Conservation (phyloP, 345 rosid genomes). For the Salix udensis region DNA sequence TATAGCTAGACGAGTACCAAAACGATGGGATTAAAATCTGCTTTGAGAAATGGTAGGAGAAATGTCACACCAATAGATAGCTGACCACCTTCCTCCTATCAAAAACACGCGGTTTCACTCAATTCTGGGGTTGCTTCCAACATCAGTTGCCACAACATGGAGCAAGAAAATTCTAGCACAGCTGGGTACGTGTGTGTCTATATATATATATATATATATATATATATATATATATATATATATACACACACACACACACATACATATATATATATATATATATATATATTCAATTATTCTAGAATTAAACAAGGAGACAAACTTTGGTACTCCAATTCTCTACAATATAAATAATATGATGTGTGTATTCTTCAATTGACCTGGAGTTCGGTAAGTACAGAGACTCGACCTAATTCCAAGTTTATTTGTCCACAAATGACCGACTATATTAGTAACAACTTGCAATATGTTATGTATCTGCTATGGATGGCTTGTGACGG, state of each 20-base stretch:
- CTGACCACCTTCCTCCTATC: slow-evolving; percentile 11
- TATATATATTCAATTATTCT: background rate
- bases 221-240: background rate
- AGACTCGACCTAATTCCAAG: background rate
- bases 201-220: background rate
- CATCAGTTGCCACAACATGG: background rate
- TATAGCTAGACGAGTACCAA: background rate
- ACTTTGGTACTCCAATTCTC: background rate
- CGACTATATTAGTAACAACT: background rate
- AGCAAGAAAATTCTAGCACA: background rate
- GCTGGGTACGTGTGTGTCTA: background rate
- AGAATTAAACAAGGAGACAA: background rate
- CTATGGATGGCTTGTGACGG: background rate
- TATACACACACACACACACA: too few relatives aligned
- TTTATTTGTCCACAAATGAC: background rate
- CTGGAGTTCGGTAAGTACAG: background rate
- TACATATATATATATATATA: background rate
- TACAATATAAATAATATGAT: too few relatives aligned
- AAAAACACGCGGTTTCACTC: slow-evolving; percentile 5
- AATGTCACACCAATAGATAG: slow-evolving; percentile 12
- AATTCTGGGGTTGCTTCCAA: background rate
- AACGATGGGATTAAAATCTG: background rate
- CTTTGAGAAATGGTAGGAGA: slow-evolving; percentile 4
- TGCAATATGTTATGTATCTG: background rate
- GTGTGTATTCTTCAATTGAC: background rate